Evolutionary conservation across 495 filamentous ascomycete genomes (phyloP).

Genomic region (Barbatosphaeria neglecta): DNA sequence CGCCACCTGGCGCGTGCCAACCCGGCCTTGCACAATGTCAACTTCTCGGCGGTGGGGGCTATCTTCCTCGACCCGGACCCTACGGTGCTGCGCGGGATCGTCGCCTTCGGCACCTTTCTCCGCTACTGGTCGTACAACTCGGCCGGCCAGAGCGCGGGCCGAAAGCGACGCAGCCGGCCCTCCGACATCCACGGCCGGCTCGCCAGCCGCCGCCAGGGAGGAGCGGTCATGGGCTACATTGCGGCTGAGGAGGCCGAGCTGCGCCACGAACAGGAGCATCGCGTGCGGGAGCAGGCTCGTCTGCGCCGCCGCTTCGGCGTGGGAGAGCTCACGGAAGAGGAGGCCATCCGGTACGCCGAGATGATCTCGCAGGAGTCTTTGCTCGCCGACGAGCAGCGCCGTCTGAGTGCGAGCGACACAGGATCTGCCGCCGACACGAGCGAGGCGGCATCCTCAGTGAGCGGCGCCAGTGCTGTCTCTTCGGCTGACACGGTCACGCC

Average conservation of each 20-base stretch:
- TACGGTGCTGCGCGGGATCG: slow-evolving; percentile 78
- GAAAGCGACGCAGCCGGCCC: slow-evolving; percentile 33
- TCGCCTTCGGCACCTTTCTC: slow-evolving; percentile 75
- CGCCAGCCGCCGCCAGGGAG: slow-evolving; percentile 23
- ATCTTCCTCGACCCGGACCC: slow-evolving; percentile 84
- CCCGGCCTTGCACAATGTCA: slow-evolving; percentile 37
- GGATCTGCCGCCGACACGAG: slow-evolving; percentile 34
- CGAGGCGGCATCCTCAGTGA: slow-evolving; percentile 36
- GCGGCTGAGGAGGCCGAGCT: slow-evolving; percentile 71
- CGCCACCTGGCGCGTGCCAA: slow-evolving; percentile 28
- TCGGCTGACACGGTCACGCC: slow-evolving; percentile 37
- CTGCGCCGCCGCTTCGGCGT: slow-evolving; percentile 72
- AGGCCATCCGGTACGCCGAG: slow-evolving; percentile 77
- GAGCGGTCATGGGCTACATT: slow-evolving; percentile 57
- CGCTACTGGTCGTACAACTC: slow-evolving; percentile 94
- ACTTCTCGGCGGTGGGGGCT: slow-evolving; percentile 73
- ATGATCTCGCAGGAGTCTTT: slow-evolving; percentile 77
- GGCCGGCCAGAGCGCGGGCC: slow-evolving; percentile 24
- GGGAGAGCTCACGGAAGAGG: slow-evolving; percentile 76
- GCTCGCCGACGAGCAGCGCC: slow-evolving; percentile 47
- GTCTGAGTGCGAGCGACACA: slow-evolving; percentile 37
- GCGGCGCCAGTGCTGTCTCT: too few relatives aligned
- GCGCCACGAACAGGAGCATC: slow-evolving; percentile 52
- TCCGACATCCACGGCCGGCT: slow-evolving; percentile 30
- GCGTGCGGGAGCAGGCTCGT: slow-evolving; percentile 46